phyloP scores from a whole-genome alignment of 805 yeast genomes.

The Suhomyces canberraensis region DNA sequence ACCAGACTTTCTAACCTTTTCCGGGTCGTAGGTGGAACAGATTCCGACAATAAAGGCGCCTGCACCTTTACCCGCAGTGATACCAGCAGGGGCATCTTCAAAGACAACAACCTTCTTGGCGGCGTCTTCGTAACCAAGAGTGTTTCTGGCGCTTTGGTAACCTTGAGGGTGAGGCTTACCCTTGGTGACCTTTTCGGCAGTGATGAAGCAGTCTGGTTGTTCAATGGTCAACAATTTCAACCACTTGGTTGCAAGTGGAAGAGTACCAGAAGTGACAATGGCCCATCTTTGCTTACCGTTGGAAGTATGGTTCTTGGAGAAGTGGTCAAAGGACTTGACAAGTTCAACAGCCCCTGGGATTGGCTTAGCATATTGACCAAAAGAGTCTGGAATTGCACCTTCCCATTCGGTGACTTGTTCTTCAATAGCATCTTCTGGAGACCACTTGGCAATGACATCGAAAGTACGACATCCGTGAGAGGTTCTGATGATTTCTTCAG shows the following conservation, averaged over 20 bases:
- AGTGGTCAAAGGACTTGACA: constrained; percentile 49
- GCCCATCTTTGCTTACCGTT: constrained; percentile 65
- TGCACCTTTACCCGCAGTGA: constrained; percentile 77
- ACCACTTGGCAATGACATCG: constrained; percentile 70
- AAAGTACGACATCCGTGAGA: constrained; percentile 83
- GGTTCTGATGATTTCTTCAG: constrained; percentile 66
- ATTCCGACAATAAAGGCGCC: constrained; percentile 83
- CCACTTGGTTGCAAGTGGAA: constrained; percentile 76
- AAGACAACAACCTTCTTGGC: constrained; percentile 57
- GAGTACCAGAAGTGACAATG: constrained; percentile 82
- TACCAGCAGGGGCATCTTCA: constrained; percentile 90
- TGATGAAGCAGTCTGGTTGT: constrained; percentile 72
- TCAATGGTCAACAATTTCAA: constrained; percentile 57
- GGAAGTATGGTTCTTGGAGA: constrained; percentile 42
- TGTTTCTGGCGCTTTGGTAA: constrained; percentile 56
- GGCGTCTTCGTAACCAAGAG: constrained; percentile 38
- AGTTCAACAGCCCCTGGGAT: constrained; percentile 74
- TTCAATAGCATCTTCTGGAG: constrained; percentile 69
- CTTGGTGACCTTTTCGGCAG: constrained; percentile 72
- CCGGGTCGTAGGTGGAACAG: constrained; percentile 73
- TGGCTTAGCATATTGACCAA: constrained; percentile 69
- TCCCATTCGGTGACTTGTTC: constrained; percentile 66
- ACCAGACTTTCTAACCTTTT: constrained; percentile 67
- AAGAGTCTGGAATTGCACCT: constrained; percentile 65
- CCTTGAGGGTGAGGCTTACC: constrained; percentile 92